phyloP scores from a whole-genome alignment of 2,329 filamentous ascomycete genomes.

The Fusarium verticillioides region DNA sequence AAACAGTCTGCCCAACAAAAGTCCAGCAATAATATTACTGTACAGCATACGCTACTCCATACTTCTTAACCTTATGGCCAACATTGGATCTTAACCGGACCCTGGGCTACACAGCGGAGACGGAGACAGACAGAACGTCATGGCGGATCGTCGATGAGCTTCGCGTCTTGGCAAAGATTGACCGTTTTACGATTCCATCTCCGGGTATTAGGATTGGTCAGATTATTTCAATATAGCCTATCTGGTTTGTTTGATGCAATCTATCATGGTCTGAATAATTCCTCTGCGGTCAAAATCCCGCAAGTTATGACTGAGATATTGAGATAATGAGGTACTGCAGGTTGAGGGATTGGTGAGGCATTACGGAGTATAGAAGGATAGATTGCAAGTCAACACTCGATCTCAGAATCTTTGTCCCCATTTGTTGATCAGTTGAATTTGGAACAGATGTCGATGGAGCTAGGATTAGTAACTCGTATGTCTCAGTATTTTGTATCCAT shows the following conservation, averaged over 20 bases:
- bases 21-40: constrained; percentile 19
- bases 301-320: constrained; percentile 3
- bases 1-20: constrained; percentile 28
- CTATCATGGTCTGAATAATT: background rate
- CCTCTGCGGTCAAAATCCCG: constrained; percentile 30
- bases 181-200: constrained; percentile 13
- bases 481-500: constrained; percentile 16
- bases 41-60: constrained; percentile 27
- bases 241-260: constrained; percentile 4
- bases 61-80: constrained; percentile 27
- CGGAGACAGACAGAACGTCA: constrained; percentile 24
- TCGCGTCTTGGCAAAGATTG: constrained; percentile 30
- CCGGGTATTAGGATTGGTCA: constrained; percentile 22
- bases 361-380: background rate
- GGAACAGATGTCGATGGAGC: background rate
- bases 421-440: background rate
- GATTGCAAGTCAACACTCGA: constrained; percentile 8
- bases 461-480: background rate
- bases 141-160: constrained; percentile 37
- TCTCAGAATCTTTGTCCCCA: background rate
- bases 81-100: constrained; percentile 25
- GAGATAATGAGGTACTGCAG: background rate
- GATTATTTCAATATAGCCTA: background rate
- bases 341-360: constrained; percentile 6
- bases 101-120: constrained; percentile 31